Evolutionary conservation across 768 basidiomycete species (phyloP).

Genomic region (Pleurotus citrinopileatus): DNA sequence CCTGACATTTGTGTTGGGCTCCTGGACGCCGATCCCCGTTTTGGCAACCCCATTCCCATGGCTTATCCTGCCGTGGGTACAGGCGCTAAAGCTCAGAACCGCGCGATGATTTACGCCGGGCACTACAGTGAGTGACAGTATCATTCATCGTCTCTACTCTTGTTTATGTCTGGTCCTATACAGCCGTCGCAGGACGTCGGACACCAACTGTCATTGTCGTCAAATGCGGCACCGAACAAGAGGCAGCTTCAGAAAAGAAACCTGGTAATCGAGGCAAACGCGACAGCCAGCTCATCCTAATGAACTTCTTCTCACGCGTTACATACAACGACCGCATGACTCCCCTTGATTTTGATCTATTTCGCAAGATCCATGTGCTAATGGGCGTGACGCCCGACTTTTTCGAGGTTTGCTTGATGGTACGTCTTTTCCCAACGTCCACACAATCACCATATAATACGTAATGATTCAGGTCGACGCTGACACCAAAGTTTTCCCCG

Average conservation of each 20-base stretch:
- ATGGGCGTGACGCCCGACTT: slow-evolving; percentile 99
- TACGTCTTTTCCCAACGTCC: slow-evolving; percentile 35
- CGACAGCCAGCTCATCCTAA: slow-evolving; percentile 96
- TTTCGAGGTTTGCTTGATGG: slow-evolving; percentile 97
- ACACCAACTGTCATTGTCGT: slow-evolving; percentile 94
- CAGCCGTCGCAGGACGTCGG: slow-evolving; percentile 80
- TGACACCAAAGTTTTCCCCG: slow-evolving; percentile 93
- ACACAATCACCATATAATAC: neutral
- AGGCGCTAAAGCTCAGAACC: slow-evolving; percentile 86
- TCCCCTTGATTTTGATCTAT: slow-evolving; percentile 96
- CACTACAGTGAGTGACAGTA: slow-evolving; percentile 80
- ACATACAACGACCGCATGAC: slow-evolving; percentile 99
- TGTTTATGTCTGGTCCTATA: slow-evolving; percentile 8
- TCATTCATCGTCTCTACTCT: neutral
- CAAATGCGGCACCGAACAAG: slow-evolving; percentile 91
- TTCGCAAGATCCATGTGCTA: slow-evolving; percentile 91
- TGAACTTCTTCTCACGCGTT: slow-evolving; percentile 99
- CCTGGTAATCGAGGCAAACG: slow-evolving; percentile 98
- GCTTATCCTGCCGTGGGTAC: slow-evolving; percentile 88
- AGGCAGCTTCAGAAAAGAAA: slow-evolving; percentile 83
- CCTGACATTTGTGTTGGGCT: slow-evolving; percentile 94
- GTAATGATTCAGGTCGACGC: slow-evolving; percentile 79
- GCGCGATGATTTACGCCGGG: slow-evolving; percentile 99
- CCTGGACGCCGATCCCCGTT: slow-evolving; percentile 90
- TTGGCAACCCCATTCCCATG: slow-evolving; percentile 96